Conservation (phyloP, 441 rosid species). For the Pelargonium myrrhifolium region DNA sequence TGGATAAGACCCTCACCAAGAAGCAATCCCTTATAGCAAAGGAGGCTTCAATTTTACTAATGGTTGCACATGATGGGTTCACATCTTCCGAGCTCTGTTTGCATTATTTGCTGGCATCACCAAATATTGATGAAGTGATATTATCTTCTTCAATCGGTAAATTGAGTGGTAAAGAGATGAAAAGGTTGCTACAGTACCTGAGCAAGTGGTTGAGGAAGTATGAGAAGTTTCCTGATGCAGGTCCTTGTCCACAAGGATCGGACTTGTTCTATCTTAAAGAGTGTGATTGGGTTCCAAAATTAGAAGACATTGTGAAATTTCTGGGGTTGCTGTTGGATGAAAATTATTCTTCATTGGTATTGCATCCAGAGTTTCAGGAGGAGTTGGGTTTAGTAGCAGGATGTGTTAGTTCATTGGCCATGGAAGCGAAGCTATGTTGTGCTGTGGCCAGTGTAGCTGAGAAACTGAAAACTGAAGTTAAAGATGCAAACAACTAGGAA, state of each 20-base stretch:
- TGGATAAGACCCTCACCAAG: conserved; percentile 24
- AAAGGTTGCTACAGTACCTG: conserved; percentile 49
- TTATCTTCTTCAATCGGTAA: conserved; percentile 54
- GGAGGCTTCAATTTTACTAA: conserved; percentile 67
- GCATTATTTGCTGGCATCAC: conserved; percentile 60
- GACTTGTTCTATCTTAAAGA: conserved; percentile 42
- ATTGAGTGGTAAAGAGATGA: conserved; percentile 60
- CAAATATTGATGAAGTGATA: conserved; percentile 53
- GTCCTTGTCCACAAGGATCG: conserved; percentile 62
- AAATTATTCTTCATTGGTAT: conserved; percentile 57
- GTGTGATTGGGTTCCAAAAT: conserved; percentile 78
- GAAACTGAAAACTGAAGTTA: conserved; percentile 36
- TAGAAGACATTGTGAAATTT: conserved; percentile 52
- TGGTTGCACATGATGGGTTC: conserved; percentile 80
- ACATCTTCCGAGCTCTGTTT: conserved; percentile 61
- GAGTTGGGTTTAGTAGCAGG: conserved; percentile 48
- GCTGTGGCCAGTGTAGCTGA: conserved; percentile 36
- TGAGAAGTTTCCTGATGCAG: conserved; percentile 70
- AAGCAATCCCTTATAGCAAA: conserved; percentile 40
- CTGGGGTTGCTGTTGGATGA: conserved; percentile 60
- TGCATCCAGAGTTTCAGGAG: conserved; percentile 59
- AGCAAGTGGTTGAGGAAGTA: conserved; percentile 83
- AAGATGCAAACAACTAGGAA: conserved; percentile 22
- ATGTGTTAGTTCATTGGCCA: conserved; percentile 43
- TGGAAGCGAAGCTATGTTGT: conserved; percentile 53